These are phyloP conservation scores for Aspergillus heteromorphus DNA, from an alignment of 495 filamentous ascomycete genomes.

Conservation along the genomic window DNA sequence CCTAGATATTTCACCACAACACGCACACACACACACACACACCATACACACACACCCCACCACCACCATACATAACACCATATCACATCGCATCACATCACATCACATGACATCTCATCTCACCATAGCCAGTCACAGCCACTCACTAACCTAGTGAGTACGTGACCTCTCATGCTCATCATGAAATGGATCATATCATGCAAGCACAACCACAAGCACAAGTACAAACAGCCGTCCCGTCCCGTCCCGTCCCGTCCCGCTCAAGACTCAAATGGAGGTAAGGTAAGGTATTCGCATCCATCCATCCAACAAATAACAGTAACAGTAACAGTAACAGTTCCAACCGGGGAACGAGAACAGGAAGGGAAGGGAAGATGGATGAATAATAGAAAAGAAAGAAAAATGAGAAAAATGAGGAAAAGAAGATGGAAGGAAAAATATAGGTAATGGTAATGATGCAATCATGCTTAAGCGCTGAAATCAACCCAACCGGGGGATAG, in stretches of 20 bases:
- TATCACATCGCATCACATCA: too few species aligned
- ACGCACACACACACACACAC: not conserved
- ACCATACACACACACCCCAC: not conserved
- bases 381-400: conserved; percentile 6
- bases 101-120: too few species aligned
- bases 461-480: not conserved
- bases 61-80: too few species aligned
- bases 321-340: conserved; percentile 14
- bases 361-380: not conserved
- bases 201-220: too few species aligned
- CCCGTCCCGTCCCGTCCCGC: too few species aligned
- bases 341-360: conserved; percentile 14
- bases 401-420: conserved; percentile 2
- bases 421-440: too few species aligned
- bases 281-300: too few species aligned
- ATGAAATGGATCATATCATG: conserved; percentile 7
- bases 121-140: too few species aligned
- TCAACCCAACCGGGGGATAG: too few species aligned
- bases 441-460: conserved; percentile 1
- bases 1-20: not conserved
- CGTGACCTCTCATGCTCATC: not conserved
- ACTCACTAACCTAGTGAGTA: too few species aligned
- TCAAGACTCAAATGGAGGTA: not conserved
- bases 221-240: not conserved
- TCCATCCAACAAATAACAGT: too few species aligned